A percentile compares a stretch with the other conserved stretches of the same genome.
Evolutionary conservation across 2,329 filamentous ascomycete genomes (phyloP).

Genomic region (Thielaviopsis populi): DNA sequence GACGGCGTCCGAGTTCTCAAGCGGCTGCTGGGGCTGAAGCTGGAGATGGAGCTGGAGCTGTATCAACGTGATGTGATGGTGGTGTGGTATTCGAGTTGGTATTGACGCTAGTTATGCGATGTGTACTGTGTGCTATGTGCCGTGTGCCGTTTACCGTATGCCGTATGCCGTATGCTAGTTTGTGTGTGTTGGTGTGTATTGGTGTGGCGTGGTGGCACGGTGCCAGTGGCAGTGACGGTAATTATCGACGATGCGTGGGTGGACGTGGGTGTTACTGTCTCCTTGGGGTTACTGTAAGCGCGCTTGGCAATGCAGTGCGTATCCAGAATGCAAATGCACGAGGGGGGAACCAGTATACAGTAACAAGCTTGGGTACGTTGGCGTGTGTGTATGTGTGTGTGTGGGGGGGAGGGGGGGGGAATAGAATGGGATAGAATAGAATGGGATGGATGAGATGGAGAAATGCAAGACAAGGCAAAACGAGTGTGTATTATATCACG

Average conservation of each 20-base stretch:
- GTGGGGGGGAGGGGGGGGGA: background rate
- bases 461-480: background rate
- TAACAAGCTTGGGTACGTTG: background rate
- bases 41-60: background rate
- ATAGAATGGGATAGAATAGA: no score
- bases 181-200: no score
- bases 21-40: background rate
- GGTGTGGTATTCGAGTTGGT: background rate
- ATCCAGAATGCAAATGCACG: conserved; percentile 2
- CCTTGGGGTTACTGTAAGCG: conserved; percentile 15
- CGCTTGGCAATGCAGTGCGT: conserved; percentile 15
- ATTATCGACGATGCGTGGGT: background rate
- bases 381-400: background rate
- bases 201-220: background rate
- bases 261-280: conserved; percentile 4
- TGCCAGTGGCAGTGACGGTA: background rate
- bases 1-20: conserved; percentile 10
- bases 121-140: background rate
- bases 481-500: background rate
- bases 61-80: background rate
- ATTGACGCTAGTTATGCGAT: background rate
- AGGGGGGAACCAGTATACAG: background rate
- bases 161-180: no score
- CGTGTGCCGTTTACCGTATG: background rate
- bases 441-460: no score